phyloP scores from a whole-genome alignment of 108 stramenopile genomes.

The Cylindrotheca fusiformis region DNA sequence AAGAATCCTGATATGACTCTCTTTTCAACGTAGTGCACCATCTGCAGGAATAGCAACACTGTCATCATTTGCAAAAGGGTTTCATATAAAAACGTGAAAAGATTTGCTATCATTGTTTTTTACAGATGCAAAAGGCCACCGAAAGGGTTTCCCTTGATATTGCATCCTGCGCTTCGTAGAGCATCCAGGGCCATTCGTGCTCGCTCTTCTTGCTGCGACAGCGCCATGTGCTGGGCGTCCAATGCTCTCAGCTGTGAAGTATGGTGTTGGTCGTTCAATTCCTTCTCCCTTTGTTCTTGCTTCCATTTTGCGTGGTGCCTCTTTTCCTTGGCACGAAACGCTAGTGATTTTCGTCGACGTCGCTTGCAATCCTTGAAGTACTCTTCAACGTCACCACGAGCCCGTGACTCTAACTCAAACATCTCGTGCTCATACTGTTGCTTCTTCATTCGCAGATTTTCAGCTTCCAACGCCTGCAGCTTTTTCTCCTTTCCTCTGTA shows the following conservation, averaged over 20 bases:
- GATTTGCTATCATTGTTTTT: too few relatives aligned
- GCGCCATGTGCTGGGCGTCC: constrained; percentile 62
- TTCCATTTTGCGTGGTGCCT: constrained; percentile 55
- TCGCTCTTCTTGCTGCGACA: constrained; percentile 69
- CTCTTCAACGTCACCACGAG: constrained; percentile 72
- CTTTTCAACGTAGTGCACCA: too few relatives aligned
- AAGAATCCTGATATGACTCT: too few relatives aligned
- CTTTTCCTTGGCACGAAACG: constrained; percentile 75
- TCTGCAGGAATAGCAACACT: too few relatives aligned
- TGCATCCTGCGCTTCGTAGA: constrained; percentile 30
- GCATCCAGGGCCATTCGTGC: constrained; percentile 64
- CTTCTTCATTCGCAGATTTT: constrained; percentile 39
- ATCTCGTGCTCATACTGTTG: constrained; percentile 45
- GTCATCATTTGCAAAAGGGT: too few relatives aligned
- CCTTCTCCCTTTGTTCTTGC: constrained; percentile 41
- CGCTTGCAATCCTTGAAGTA: constrained; percentile 74
- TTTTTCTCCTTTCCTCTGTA: constrained; percentile 60
- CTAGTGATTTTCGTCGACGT: constrained; percentile 66
- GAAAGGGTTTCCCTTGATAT: constrained; percentile 32
- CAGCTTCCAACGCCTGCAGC: constrained; percentile 49
- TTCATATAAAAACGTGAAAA: too few relatives aligned
- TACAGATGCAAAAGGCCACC: constrained; percentile 18
- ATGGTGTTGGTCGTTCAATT: constrained; percentile 28
- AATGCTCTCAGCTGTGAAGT: constrained; percentile 45
- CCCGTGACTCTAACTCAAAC: constrained; percentile 56